A percentile compares a stretch with the other conserved stretches of the same genome.
Conservation (phyloP, 805 yeast genomes). For the Kodamaea restingae region DNA sequence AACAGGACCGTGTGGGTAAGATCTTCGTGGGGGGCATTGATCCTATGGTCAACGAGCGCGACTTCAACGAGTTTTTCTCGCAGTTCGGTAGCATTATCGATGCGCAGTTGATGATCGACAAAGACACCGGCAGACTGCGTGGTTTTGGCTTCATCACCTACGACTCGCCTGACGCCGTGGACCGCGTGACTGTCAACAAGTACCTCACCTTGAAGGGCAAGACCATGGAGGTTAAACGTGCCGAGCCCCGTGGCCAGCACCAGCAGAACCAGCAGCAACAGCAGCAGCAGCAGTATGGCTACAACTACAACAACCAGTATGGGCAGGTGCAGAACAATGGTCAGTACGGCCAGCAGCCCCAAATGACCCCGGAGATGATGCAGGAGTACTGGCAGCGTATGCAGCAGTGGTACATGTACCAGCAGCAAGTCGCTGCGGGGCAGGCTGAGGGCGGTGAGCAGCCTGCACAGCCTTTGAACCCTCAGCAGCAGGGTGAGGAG, state of each 20-base stretch:
- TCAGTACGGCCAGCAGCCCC: slow-evolving; percentile 19
- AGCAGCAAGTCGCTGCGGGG: slow-evolving; percentile 37
- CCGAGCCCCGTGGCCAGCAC: slow-evolving; percentile 76
- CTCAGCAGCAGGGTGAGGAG: slow-evolving; percentile 32
- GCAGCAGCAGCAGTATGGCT: slow-evolving; percentile 24
- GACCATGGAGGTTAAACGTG: slow-evolving; percentile 78
- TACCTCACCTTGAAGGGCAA: slow-evolving; percentile 83
- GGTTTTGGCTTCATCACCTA: slow-evolving; percentile 97
- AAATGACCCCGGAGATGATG: slow-evolving; percentile 54
- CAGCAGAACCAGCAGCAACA: slow-evolving; percentile 30
- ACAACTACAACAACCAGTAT: slow-evolving; percentile 26
- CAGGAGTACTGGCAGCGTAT: slow-evolving; percentile 61
- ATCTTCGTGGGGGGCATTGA: slow-evolving; percentile 97
- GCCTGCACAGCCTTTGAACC: slow-evolving; percentile 39
- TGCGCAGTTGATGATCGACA: slow-evolving; percentile 95
- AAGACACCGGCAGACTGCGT: slow-evolving; percentile 93
- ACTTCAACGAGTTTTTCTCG: slow-evolving; percentile 79
- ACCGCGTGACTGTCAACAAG: slow-evolving; percentile 76
- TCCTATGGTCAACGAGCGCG: slow-evolving; percentile 87
- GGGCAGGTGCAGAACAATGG: slow-evolving; percentile 19
- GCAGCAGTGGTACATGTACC: slow-evolving; percentile 64
- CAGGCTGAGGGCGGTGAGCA: no score
- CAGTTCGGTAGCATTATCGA: slow-evolving; percentile 90
- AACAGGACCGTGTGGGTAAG: slow-evolving; percentile 94
- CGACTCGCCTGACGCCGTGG: slow-evolving; percentile 93